These are phyloP conservation scores for Ascochyta clinopodiicola DNA, from an alignment of 2,329 filamentous ascomycete species.

Conservation along the genomic window DNA sequence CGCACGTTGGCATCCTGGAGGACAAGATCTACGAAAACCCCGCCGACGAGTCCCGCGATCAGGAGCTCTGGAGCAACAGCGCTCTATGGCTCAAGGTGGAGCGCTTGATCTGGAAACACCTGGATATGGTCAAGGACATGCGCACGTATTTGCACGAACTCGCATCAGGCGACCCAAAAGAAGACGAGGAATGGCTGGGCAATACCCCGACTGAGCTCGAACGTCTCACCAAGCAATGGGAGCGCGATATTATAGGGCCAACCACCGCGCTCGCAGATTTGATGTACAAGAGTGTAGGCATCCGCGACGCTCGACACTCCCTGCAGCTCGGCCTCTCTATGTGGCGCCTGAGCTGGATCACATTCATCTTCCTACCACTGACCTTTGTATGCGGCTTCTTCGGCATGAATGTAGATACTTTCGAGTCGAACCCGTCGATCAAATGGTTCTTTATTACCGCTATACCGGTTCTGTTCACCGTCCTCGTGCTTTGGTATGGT, in stretches of 20 bases:
- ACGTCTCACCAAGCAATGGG: slow-evolving; percentile 55
- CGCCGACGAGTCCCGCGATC: slow-evolving; percentile 59
- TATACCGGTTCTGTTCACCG: slow-evolving; percentile 54
- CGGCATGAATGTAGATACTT: slow-evolving; percentile 20
- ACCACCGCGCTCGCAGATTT: slow-evolving; percentile 57
- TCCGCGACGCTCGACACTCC: slow-evolving; percentile 58
- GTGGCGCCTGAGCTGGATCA: slow-evolving; percentile 69
- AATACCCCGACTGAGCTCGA: slow-evolving; percentile 52
- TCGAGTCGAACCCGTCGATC: slow-evolving; percentile 48
- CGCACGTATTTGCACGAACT: slow-evolving; percentile 52
- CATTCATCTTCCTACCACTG: slow-evolving; percentile 74
- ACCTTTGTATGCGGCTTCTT: slow-evolving; percentile 48
- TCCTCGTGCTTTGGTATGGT: slow-evolving; percentile 56
- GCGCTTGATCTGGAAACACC: slow-evolving; percentile 59
- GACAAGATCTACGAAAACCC: slow-evolving; percentile 60
- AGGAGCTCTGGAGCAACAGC: slow-evolving; percentile 60
- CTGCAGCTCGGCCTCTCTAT: slow-evolving; percentile 58
- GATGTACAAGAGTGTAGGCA: slow-evolving; percentile 62
- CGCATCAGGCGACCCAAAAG: slow-evolving; percentile 40
- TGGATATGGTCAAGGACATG: slow-evolving; percentile 57
- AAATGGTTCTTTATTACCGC: slow-evolving; percentile 60
- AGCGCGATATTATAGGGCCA: slow-evolving; percentile 59
- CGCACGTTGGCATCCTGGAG: slow-evolving; percentile 57
- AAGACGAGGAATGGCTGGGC: slow-evolving; percentile 51
- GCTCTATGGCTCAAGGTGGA: slow-evolving; percentile 60